phyloP scores from a whole-genome alignment of 2,329 filamentous ascomycete species.

The Samsoniella hepiali region DNA sequence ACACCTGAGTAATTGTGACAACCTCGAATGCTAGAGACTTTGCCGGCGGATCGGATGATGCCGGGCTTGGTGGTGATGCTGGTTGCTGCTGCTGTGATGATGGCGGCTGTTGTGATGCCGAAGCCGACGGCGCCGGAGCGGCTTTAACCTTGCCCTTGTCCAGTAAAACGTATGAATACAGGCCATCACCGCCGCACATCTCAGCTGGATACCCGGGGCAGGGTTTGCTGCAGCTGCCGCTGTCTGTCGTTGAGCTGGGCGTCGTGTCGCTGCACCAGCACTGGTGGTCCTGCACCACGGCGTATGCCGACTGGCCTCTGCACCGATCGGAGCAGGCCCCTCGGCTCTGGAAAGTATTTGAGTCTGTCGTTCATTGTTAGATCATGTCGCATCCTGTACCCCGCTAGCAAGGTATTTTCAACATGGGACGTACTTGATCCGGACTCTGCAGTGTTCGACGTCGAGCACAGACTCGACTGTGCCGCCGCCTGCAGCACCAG shows the following conservation, averaged over 20 bases:
- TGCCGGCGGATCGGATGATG: not conserved
- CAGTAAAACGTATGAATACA: slow-evolving; percentile 1
- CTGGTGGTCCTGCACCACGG: slow-evolving; percentile 5
- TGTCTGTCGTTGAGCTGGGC: slow-evolving; percentile 5
- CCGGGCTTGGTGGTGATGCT: not conserved
- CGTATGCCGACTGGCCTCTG: slow-evolving; percentile 2
- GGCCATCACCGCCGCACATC: not conserved
- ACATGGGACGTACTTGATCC: not conserved
- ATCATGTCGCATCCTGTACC: too few species aligned
- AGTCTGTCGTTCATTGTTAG: not conserved
- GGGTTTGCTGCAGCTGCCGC: slow-evolving; percentile 1
- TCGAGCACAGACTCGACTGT: slow-evolving; percentile 10
- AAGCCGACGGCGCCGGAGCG: not conserved
- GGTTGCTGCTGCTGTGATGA: not conserved
- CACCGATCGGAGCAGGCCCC: not conserved
- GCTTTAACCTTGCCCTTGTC: slow-evolving; percentile 3
- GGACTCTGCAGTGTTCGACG: not conserved
- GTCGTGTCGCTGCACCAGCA: slow-evolving; percentile 13
- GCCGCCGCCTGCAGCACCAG: not conserved
- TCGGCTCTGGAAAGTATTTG: not conserved
- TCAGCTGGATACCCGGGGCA: slow-evolving; percentile 9
- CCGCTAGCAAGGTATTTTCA: not conserved
- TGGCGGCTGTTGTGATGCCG: not conserved
- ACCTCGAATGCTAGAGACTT: not conserved
- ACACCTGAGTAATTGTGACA: slow-evolving; percentile 5